These are phyloP conservation scores for Aspergillus sp. DNA, from an alignment of 2,329 filamentous ascomycete genomes.

Conservation along the genomic window DNA sequence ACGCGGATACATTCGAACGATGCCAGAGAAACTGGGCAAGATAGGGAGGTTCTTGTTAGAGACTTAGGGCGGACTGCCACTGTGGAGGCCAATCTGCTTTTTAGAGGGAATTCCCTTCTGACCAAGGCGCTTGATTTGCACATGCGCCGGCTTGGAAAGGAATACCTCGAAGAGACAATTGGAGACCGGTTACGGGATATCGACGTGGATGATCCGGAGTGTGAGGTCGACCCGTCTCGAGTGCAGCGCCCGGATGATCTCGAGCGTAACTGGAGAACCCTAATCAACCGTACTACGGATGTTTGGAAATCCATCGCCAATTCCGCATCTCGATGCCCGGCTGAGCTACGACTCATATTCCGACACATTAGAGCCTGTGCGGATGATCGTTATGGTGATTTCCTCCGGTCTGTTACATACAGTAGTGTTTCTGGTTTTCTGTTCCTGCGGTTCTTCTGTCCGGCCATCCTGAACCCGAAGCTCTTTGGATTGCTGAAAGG, in stretches of 20 bases:
- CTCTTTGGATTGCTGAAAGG: constrained; percentile 79
- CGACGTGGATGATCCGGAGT: constrained; percentile 83
- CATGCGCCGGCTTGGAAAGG: constrained; percentile 89
- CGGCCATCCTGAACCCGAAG: constrained; percentile 92
- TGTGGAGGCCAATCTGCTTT: constrained; percentile 85
- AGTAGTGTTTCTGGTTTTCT: constrained; percentile 93
- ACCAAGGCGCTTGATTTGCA: constrained; percentile 93
- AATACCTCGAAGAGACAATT: constrained; percentile 84
- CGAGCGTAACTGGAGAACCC: constrained; percentile 73
- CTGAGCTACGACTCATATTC: constrained; percentile 78
- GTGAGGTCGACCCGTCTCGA: constrained; percentile 89
- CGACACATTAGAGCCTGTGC: constrained; percentile 89
- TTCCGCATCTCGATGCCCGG: constrained; percentile 70
- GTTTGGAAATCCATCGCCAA: constrained; percentile 79
- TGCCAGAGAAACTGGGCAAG: constrained; percentile 51
- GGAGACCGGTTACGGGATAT: constrained; percentile 84
- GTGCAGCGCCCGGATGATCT: constrained; percentile 65
- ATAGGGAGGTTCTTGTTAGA: constrained; percentile 57
- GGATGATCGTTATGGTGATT: constrained; percentile 91
- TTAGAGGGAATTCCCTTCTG: constrained; percentile 88
- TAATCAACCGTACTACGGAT: constrained; percentile 72
- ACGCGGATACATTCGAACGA: constrained; percentile 62
- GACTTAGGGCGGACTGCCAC: constrained; percentile 62
- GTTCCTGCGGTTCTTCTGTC: constrained; percentile 92
- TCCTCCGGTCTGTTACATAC: constrained; percentile 81